A percentile compares a stretch with the other conserved stretches of the same genome.
Conservation (phyloP, 2,329 filamentous ascomycete species). For the Trichoderma afroharzianum region DNA sequence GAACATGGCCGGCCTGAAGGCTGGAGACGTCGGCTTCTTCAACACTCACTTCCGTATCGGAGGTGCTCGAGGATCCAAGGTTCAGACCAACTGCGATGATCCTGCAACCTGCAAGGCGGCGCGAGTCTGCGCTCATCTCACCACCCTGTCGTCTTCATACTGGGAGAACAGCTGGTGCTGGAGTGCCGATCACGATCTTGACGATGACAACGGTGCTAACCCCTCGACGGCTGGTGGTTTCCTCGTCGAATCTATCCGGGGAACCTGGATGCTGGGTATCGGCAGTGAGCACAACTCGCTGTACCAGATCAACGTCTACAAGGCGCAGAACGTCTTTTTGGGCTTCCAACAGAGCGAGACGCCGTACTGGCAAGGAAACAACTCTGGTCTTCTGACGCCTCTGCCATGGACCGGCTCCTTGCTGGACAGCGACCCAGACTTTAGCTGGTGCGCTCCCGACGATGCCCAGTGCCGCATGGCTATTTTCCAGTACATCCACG, state of each 20-base stretch:
- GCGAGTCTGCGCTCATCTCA: constrained; percentile 46
- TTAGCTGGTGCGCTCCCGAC: constrained; percentile 28
- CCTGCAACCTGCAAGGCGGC: constrained; percentile 42
- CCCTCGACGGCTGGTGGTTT: constrained; percentile 46
- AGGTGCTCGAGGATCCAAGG: constrained; percentile 38
- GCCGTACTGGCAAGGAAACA: constrained; percentile 38
- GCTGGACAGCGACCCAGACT: constrained; percentile 25
- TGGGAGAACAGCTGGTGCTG: constrained; percentile 53
- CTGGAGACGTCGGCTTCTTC: constrained; percentile 48
- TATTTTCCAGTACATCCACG: constrained; percentile 19
- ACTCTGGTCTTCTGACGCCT: constrained; percentile 34
- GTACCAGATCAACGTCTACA: constrained; percentile 51
- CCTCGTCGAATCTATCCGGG: constrained; percentile 41
- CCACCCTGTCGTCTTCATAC: constrained; percentile 43
- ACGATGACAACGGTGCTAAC: constrained; percentile 37
- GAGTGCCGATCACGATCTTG: constrained; percentile 47
- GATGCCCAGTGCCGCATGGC: constrained; percentile 22
- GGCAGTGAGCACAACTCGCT: constrained; percentile 49
- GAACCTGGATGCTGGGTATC: constrained; percentile 51
- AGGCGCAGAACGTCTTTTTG: constrained; percentile 41
- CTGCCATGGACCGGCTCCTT: constrained; percentile 34
- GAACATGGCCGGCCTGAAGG: constrained; percentile 42
- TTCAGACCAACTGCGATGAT: constrained; percentile 36
- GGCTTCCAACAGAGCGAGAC: constrained; percentile 46
- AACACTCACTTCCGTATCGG: constrained; percentile 42